Conservation (phyloP, 202 grass and related monocot species). For the Brachypodium distachyon region DNA sequence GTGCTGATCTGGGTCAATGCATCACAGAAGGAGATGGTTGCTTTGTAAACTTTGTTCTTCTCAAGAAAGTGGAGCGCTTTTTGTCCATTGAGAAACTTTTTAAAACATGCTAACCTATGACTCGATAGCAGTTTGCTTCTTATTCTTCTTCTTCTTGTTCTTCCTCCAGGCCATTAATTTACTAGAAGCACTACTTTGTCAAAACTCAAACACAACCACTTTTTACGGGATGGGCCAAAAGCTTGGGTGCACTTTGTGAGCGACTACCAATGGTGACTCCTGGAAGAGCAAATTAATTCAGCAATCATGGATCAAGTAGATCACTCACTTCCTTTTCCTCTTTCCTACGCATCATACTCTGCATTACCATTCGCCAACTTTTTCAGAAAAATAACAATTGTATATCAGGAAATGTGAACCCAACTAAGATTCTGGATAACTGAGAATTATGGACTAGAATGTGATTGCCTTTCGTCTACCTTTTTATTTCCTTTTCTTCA, state of each 20-base stretch:
- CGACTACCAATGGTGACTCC: slow-evolving; percentile 6
- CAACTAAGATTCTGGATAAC: neutral
- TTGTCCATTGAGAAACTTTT: slow-evolving; percentile 7
- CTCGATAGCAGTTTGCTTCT: neutral
- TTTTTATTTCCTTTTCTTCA: neutral
- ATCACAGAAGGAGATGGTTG: slow-evolving; percentile 13
- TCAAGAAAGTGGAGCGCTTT: slow-evolving; percentile 40
- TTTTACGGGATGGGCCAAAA: slow-evolving; percentile 26
- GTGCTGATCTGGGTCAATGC: slow-evolving; percentile 24
- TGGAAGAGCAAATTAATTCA: slow-evolving; percentile 25
- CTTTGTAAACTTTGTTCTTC: slow-evolving; percentile 26
- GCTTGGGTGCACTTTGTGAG: slow-evolving; percentile 23
- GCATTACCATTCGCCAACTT: neutral
- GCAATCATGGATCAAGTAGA: slow-evolving; percentile 19
- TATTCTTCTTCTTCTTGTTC: no score
- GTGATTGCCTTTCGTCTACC: neutral
- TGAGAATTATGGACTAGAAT: neutral
- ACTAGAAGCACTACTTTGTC: slow-evolving; percentile 29
- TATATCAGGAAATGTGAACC: neutral
- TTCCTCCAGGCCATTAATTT: neutral
- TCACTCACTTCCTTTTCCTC: neutral
- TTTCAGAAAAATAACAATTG: neutral
- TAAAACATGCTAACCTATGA: neutral
- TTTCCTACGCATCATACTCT: neutral
- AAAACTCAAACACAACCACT: slow-evolving; percentile 19